These are phyloP conservation scores for Zoysia japonica DNA, from an alignment of 176 grass and related monocot species.

Conservation along the genomic window DNA sequence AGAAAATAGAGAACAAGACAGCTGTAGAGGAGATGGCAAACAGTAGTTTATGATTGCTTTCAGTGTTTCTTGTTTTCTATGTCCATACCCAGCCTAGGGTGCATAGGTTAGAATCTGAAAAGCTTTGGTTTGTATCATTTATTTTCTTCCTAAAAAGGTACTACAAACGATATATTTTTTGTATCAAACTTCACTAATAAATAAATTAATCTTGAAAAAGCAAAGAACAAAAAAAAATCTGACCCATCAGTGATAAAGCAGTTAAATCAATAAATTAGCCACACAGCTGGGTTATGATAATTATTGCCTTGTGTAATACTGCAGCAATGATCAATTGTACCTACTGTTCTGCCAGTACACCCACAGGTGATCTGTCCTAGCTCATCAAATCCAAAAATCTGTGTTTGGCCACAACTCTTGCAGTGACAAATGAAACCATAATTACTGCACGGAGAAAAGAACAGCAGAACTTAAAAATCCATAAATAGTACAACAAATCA, in stretches of 20 bases:
- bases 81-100: neutral
- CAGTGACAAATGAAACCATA: slow-evolving; percentile 91
- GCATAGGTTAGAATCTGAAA: neutral
- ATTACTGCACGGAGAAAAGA: slow-evolving; percentile 54
- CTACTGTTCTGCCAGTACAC: slow-evolving; percentile 69
- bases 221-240: neutral
- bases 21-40: neutral
- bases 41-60: neutral
- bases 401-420: slow-evolving; percentile 76
- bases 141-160: neutral
- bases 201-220: neutral
- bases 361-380: slow-evolving; percentile 75
- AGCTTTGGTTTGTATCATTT: neutral
- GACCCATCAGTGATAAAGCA: neutral
- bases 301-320: neutral
- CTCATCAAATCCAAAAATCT: slow-evolving; percentile 82
- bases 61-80: neutral
- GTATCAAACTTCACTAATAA: neutral
- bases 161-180: neutral
- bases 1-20: neutral
- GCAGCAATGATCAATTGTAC: slow-evolving; percentile 31
- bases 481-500: neutral
- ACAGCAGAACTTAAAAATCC: slow-evolving; percentile 20
- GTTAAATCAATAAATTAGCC: neutral
- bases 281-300: slow-evolving; percentile 7